A percentile compares a stretch with the other conserved stretches of the same genome.
Conservation (phyloP, 192 early-diverging fungal genomes). For the Chytriomyces hyalinus region DNA sequence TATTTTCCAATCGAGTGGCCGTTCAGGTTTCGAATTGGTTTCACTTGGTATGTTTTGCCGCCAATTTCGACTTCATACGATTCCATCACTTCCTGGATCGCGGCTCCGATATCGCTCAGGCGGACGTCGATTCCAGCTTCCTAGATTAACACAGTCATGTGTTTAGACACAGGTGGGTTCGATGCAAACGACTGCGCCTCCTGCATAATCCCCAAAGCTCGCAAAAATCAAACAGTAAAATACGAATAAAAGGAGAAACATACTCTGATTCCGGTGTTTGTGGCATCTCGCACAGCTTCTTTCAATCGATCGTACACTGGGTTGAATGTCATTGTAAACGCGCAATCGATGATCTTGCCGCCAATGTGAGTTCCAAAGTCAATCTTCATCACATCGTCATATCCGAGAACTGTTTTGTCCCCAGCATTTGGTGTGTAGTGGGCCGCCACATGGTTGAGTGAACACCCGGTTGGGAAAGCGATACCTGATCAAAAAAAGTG, state of each 20-base stretch:
- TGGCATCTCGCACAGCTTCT: constrained; percentile 90
- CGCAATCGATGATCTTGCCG: constrained; percentile 91
- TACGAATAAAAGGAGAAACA: not conserved
- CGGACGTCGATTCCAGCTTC: constrained; percentile 98
- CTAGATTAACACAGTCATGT: constrained; percentile 21
- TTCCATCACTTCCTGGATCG: constrained; percentile 97
- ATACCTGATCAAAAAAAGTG: constrained; percentile 58
- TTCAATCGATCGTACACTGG: constrained; percentile 85
- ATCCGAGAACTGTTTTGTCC: constrained; percentile 83
- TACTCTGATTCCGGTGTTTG: constrained; percentile 86
- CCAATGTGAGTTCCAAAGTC: constrained; percentile 96
- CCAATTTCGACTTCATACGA: constrained; percentile 95
- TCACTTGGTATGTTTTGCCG: constrained; percentile 91
- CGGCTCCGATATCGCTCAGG: constrained; percentile 92
- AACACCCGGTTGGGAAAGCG: constrained; percentile 95
- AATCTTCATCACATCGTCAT: constrained; percentile 95
- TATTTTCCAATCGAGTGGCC: constrained; percentile 94
- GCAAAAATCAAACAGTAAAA: not conserved
- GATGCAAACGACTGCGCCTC: too few relatives aligned
- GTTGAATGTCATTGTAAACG: constrained; percentile 92
- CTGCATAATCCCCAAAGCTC: too few relatives aligned
- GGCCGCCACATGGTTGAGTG: constrained; percentile 93
- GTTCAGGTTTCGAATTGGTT: constrained; percentile 93
- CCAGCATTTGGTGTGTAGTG: constrained; percentile 99
- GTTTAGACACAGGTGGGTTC: too few relatives aligned